Evolutionary conservation across 129 eudicot genomes (phyloP).

Genomic region (Artemisia tridentata): DNA sequence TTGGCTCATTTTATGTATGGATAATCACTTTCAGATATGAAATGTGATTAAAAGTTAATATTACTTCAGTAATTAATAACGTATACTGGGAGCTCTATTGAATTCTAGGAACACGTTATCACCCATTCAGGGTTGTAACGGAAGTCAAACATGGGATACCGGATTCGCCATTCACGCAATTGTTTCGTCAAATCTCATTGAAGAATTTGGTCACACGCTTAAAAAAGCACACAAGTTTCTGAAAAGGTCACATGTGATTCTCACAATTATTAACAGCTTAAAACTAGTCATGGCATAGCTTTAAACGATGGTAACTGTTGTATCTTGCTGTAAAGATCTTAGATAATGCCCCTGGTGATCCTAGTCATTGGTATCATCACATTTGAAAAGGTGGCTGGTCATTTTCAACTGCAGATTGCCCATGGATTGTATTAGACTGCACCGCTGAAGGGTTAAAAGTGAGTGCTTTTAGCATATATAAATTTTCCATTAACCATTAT

Average conservation of each 20-base stretch:
- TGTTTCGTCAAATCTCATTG: constrained; percentile 56
- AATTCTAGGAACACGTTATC: background rate
- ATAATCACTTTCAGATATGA: no score
- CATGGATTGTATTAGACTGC: constrained; percentile 98
- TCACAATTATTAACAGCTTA: constrained; percentile 1
- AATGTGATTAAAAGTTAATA: no score
- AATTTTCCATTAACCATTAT: constrained; percentile 4
- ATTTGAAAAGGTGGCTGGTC: constrained; percentile 99
- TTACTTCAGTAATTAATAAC: no score
- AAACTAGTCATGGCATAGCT: background rate
- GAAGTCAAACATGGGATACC: constrained; percentile 92
- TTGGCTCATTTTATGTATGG: no score
- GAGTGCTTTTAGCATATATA: constrained; percentile 9
- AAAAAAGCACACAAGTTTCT: constrained; percentile 67
- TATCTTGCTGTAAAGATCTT: constrained; percentile 45
- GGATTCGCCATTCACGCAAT: constrained; percentile 82
- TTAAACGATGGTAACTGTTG: background rate
- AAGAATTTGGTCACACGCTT: constrained; percentile 71
- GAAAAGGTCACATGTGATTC: constrained; percentile 72
- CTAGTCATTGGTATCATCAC: constrained; percentile 80
- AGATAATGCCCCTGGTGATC: constrained; percentile 80
- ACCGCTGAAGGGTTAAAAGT: constrained; percentile 95
- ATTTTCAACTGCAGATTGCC: constrained; percentile 90
- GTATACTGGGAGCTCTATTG: no score
- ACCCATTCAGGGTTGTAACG: constrained; percentile 81